Evolutionary conservation across 805 yeast genomes (phyloP).

Genomic region (Saccharomycopsis capsularis): DNA sequence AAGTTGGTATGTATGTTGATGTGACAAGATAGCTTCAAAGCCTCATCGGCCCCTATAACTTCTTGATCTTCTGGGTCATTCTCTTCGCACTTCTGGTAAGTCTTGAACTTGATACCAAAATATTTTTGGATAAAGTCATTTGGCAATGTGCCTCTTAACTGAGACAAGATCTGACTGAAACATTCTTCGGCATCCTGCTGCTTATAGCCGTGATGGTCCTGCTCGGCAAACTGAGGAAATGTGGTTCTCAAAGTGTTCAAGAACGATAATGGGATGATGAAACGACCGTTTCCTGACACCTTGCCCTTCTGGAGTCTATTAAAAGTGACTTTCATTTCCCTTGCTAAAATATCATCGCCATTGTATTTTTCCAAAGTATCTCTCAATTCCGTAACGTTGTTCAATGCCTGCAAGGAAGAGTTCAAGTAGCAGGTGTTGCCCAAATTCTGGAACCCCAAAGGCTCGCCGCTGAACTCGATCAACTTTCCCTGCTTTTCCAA

Average conservation of each 20-base stretch:
- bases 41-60: slow-evolving; percentile 42
- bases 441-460: slow-evolving; percentile 87
- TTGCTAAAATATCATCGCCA: slow-evolving; percentile 37
- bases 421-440: slow-evolving; percentile 96
- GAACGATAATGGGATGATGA: slow-evolving; percentile 64
- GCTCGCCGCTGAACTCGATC: slow-evolving; percentile 39
- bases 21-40: slow-evolving; percentile 80
- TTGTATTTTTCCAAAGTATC: slow-evolving; percentile 54
- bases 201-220: slow-evolving; percentile 61
- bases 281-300: slow-evolving; percentile 28
- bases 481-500: slow-evolving; percentile 29
- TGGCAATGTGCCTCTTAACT: slow-evolving; percentile 42
- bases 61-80: slow-evolving; percentile 43
- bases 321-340: slow-evolving; percentile 43
- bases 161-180: slow-evolving; percentile 65
- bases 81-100: slow-evolving; percentile 55
- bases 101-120: slow-evolving; percentile 60
- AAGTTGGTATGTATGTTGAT: slow-evolving; percentile 81
- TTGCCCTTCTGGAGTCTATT: slow-evolving; percentile 33
- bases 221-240: slow-evolving; percentile 88
- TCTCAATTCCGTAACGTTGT: slow-evolving; percentile 75
- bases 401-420: slow-evolving; percentile 83
- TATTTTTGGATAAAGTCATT: slow-evolving; percentile 44
- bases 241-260: slow-evolving; percentile 55
- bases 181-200: slow-evolving; percentile 99